Percentiles rank a stretch among this genome's conserved stretches.
Evolutionary conservation across 2,329 filamentous ascomycete species (phyloP).

Genomic region (Stagonosporopsis cucurbitacearum): DNA sequence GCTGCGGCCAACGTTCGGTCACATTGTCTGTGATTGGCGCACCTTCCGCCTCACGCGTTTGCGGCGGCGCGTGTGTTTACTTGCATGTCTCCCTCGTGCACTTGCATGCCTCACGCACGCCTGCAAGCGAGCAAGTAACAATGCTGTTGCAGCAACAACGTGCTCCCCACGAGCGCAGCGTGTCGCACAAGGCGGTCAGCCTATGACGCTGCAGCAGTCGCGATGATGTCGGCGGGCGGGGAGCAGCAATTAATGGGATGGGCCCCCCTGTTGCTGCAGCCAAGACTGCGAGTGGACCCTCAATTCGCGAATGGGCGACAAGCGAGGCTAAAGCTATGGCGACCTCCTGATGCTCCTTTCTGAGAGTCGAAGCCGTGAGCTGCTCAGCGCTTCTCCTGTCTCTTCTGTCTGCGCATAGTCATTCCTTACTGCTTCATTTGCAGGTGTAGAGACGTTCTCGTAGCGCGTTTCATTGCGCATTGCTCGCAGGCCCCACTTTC

Average conservation of each 20-base stretch:
- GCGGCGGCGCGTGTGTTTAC: slow-evolving; percentile 9
- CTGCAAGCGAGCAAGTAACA: slow-evolving; percentile 3
- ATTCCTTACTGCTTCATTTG: slow-evolving; percentile 7
- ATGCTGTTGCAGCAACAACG: slow-evolving; percentile 1
- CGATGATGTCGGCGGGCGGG: slow-evolving; percentile 21
- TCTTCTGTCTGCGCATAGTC: slow-evolving; percentile 7
- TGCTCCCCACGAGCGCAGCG: slow-evolving; percentile 14
- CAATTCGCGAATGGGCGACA: slow-evolving; percentile 19
- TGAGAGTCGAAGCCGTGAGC: slow-evolving; percentile 15
- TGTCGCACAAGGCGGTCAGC: slow-evolving; percentile 12
- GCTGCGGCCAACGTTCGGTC: slow-evolving; percentile 11
- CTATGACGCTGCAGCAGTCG: slow-evolving; percentile 8
- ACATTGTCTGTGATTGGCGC: slow-evolving; percentile 9
- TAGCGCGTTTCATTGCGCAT: slow-evolving; percentile 21
- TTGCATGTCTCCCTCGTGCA: slow-evolving; percentile 10
- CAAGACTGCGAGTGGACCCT: slow-evolving; percentile 18
- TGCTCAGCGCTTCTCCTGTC: slow-evolving; percentile 16
- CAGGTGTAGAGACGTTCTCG: slow-evolving; percentile 6
- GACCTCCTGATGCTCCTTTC: slow-evolving; percentile 24
- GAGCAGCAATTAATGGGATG: slow-evolving; percentile 19
- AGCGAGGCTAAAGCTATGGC: slow-evolving; percentile 19
- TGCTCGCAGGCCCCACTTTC: slow-evolving; percentile 11
- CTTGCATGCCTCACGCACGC: slow-evolving; percentile 3
- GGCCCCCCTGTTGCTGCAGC: slow-evolving; percentile 16
- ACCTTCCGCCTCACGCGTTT: slow-evolving; percentile 2